phyloP scores from a whole-genome alignment of 768 basidiomycete genomes.

The Amanita subjunquillea region DNA sequence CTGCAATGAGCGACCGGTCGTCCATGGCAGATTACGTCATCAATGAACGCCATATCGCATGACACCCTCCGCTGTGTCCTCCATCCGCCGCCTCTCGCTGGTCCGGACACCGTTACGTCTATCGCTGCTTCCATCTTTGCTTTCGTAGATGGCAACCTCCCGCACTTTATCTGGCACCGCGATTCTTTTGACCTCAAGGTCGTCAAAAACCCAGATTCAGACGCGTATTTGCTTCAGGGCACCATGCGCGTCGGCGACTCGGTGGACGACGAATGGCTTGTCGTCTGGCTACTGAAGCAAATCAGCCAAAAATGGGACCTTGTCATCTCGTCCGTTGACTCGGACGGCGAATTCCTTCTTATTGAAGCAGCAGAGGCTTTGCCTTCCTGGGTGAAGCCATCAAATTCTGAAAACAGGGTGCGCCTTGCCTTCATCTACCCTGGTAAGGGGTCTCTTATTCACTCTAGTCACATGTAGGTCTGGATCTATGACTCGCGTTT shows the following conservation, averaged over 20 bases:
- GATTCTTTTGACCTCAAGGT: conserved; percentile 76
- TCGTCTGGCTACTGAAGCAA: conserved; percentile 80
- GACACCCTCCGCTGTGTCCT: conserved; percentile 76
- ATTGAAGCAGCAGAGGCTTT: conserved; percentile 92
- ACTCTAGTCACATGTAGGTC: conserved; percentile 44
- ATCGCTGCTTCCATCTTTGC: conserved; percentile 59
- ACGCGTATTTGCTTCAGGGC: conserved; percentile 62
- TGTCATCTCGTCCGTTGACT: conserved; percentile 73
- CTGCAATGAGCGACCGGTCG: conserved; percentile 83
- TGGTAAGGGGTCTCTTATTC: conserved; percentile 22
- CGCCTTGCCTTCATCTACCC: conserved; percentile 24
- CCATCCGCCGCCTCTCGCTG: conserved; percentile 46
- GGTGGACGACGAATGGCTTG: conserved; percentile 97
- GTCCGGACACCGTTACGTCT: conserved; percentile 50
- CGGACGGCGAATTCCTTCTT: conserved; percentile 91
- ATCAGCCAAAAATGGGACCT: conserved; percentile 74
- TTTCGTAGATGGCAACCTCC: conserved; percentile 44
- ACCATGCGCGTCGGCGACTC: conserved; percentile 89
- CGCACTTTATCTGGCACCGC: conserved; percentile 71
- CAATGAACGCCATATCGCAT: conserved; percentile 69
- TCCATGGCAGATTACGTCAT: conserved; percentile 34
- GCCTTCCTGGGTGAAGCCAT: conserved; percentile 85
- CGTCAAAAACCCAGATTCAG: conserved; percentile 31
- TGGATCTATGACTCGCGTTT: conserved; percentile 82
- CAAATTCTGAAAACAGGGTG: conserved; percentile 90